A percentile compares a stretch with the other conserved stretches of the same genome.
Evolutionary conservation across 2,329 filamentous ascomycete species (phyloP).

Genomic region (Monosporascus sp.): DNA sequence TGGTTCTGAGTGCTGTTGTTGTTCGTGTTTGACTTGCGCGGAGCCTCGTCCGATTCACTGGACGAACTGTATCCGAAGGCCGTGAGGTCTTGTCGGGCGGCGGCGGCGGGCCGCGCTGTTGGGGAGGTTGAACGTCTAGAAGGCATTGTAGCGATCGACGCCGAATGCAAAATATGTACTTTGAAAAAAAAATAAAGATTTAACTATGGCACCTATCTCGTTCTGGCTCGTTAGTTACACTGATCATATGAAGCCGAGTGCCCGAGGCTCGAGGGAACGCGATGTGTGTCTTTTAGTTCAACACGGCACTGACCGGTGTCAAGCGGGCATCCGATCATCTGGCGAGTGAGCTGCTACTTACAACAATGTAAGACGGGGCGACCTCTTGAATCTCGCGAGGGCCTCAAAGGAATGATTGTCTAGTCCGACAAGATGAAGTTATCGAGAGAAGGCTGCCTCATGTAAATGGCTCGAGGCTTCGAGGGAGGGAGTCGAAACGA

Average conservation of each 20-base stretch:
- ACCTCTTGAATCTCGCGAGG: neutral
- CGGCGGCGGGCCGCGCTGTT: neutral
- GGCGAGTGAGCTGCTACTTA: neutral
- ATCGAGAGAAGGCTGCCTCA: neutral
- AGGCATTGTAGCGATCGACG: neutral
- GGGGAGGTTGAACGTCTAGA: neutral
- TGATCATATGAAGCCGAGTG: neutral
- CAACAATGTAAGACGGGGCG: neutral
- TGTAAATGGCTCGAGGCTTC: neutral
- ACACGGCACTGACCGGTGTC: too few species aligned
- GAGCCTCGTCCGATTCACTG: conserved; percentile 42
- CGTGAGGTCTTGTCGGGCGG: conserved; percentile 17
- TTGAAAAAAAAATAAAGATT: neutral
- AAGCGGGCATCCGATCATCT: too few species aligned
- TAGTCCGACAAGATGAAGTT: neutral
- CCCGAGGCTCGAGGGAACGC: too few species aligned
- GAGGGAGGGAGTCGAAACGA: neutral
- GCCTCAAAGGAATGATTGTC: neutral
- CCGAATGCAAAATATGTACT: neutral
- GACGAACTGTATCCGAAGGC: conserved; percentile 44
- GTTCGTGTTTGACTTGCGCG: conserved; percentile 26
- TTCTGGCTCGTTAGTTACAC: neutral
- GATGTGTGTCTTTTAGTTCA: too few species aligned
- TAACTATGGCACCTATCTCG: neutral
- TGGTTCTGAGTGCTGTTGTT: conserved; percentile 33